phyloP scores from a whole-genome alignment of 1,139 yeast species.

The Lipomyces yarrowii region DNA sequence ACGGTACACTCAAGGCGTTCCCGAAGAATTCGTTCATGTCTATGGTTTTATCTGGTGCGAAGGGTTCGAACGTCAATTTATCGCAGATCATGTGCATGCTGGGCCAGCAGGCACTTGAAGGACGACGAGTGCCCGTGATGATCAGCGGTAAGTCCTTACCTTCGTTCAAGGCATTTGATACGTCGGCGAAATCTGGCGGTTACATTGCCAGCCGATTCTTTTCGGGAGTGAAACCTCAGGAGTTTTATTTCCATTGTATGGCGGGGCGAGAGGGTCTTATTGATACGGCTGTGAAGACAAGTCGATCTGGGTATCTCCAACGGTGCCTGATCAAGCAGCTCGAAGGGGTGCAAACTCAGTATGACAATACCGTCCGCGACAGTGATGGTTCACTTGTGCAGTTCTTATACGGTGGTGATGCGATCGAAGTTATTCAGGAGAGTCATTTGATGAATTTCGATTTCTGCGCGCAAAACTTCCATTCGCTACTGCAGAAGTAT shows the following conservation, averaged over 20 bases:
- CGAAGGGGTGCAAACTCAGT: conserved; percentile 93
- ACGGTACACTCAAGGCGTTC: conserved; percentile 91
- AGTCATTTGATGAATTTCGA: conserved; percentile 91
- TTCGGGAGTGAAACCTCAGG: conserved; percentile 98
- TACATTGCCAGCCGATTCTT: conserved; percentile 96
- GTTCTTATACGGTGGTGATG: conserved; percentile 96
- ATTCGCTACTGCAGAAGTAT: conserved; percentile 81
- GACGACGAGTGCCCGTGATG: conserved; percentile 99
- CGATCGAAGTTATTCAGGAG: conserved; percentile 91
- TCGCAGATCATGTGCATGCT: conserved; percentile 99
- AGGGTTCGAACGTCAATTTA: conserved; percentile 97
- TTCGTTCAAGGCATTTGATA: conserved; percentile 93
- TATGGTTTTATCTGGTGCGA: conserved; percentile 98
- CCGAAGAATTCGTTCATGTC: conserved; percentile 98
- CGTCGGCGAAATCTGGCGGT: conserved; percentile 98
- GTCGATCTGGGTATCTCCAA: conserved; percentile 97
- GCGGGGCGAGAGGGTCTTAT: conserved; percentile 99
- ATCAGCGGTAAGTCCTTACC: conserved; percentile 97
- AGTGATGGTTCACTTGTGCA: conserved; percentile 93
- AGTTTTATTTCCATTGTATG: conserved; percentile 99
- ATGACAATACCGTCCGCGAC: conserved; percentile 95
- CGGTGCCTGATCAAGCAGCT: conserved; percentile 97
- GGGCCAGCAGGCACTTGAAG: conserved; percentile 99
- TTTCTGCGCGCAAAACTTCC: conserved; percentile 90
- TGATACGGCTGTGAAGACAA: conserved; percentile 98